phyloP scores from a whole-genome alignment of 345 rosid genomes.

The Euphorbia peplus region DNA sequence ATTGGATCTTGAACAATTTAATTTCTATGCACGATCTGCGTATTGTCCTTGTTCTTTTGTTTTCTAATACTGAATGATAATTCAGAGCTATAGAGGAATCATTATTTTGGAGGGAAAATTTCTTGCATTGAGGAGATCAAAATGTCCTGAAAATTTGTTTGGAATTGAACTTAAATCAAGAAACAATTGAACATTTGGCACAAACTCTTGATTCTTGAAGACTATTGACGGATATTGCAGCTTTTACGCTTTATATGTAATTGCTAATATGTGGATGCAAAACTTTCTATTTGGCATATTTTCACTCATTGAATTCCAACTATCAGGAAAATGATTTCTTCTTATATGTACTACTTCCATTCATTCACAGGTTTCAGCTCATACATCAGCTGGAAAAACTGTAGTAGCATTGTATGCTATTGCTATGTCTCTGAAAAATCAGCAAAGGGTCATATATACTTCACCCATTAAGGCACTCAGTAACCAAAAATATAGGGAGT shows the following conservation, averaged over 20 bases:
- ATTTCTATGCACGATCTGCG: background rate
- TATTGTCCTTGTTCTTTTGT: no score
- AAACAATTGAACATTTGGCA: background rate
- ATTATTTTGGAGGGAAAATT: conserved; percentile 2
- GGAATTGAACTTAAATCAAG: background rate
- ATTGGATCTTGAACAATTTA: background rate
- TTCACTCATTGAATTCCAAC: background rate
- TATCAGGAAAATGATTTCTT: background rate
- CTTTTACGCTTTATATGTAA: background rate
- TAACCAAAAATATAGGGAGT: conserved; percentile 94
- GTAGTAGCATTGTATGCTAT: conserved; percentile 93
- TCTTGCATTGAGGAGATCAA: background rate
- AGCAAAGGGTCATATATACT: conserved; percentile 90
- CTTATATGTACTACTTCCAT: conserved; percentile 6
- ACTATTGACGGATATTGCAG: background rate
- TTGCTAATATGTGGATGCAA: background rate
- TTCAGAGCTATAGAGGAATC: background rate
- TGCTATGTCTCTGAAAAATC: conserved; percentile 84
- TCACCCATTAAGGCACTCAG: conserved; percentile 97
- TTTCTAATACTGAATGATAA: background rate
- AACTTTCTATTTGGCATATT: background rate
- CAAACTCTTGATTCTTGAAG: background rate
- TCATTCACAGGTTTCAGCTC: conserved; percentile 79
- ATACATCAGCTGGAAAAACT: conserved; percentile 99
- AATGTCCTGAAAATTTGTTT: background rate